Conservation (phyloP, 148 eudicot genomes). For the Rheum nobile region DNA sequence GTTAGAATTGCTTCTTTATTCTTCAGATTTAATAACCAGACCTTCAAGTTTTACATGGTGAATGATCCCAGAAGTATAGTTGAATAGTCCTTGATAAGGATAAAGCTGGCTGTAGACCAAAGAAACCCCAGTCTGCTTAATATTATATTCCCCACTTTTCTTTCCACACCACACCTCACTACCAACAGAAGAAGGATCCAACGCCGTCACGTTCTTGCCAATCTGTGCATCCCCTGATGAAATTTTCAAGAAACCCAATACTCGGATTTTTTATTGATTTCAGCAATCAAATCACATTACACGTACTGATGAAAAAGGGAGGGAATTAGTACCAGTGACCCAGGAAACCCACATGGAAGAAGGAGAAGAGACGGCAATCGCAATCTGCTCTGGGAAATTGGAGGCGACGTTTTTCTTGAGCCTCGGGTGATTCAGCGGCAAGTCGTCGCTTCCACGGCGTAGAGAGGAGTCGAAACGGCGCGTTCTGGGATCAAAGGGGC, state of each 20-base stretch:
- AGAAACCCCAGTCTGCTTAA: slow-evolving; percentile 45
- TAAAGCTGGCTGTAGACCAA: slow-evolving; percentile 69
- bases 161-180: slow-evolving; percentile 94
- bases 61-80: slow-evolving; percentile 90
- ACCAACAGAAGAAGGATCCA: slow-evolving; percentile 59
- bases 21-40: slow-evolving; percentile 11
- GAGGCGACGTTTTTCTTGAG: slow-evolving; percentile 47
- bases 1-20: neutral
- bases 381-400: slow-evolving; percentile 72
- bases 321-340: slow-evolving; percentile 63
- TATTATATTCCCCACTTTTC: slow-evolving; percentile 47
- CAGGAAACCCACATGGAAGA: slow-evolving; percentile 81
- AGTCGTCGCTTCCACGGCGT: slow-evolving; percentile 69
- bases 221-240: slow-evolving; percentile 65
- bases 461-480: slow-evolving; percentile 52
- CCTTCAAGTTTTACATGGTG: slow-evolving; percentile 90
- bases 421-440: slow-evolving; percentile 57
- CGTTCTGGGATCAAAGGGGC: slow-evolving; percentile 73
- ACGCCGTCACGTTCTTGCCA: slow-evolving; percentile 65
- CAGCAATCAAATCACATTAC: neutral
- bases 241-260: neutral
- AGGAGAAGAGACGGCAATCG: slow-evolving; percentile 65
- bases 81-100: slow-evolving; percentile 66
- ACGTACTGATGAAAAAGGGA: neutral
- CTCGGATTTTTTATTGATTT: neutral